phyloP scores from a whole-genome alignment of 2,329 filamentous ascomycete genomes.

The Aspergillus hiratsukae region DNA sequence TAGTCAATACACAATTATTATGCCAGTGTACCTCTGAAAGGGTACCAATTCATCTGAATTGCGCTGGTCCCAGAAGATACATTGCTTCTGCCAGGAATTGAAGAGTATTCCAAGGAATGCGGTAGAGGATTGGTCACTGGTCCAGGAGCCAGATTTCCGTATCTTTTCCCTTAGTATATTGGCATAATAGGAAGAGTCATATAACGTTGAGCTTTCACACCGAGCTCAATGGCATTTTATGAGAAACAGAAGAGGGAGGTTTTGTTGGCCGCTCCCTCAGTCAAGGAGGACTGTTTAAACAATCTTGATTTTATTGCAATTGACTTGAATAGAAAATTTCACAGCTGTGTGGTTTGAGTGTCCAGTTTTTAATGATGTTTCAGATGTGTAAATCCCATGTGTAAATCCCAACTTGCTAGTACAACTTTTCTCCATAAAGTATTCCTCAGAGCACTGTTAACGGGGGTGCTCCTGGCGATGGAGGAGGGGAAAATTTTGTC shows the following conservation, averaged over 20 bases:
- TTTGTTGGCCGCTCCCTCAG: no score
- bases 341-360: no score
- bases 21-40: background rate
- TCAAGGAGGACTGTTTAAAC: background rate
- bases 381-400: background rate
- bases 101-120: background rate
- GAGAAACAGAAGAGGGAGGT: no score
- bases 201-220: no score
- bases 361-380: no score
- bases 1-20: background rate
- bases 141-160: background rate
- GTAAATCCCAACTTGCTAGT: background rate
- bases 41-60: background rate
- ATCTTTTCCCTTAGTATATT: no score
- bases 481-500: conserved; percentile 54
- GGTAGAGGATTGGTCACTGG: background rate
- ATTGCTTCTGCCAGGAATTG: background rate
- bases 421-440: background rate
- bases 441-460: conserved; percentile 39
- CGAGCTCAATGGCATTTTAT: no score
- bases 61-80: background rate
- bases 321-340: no score
- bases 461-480: conserved; percentile 46
- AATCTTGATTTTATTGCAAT: background rate
- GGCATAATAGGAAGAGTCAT: no score